Percentiles rank a stretch among this genome's conserved stretches.
phyloP scores from a whole-genome alignment of 257 asterid species.

The Capsicum rhomboideum region DNA sequence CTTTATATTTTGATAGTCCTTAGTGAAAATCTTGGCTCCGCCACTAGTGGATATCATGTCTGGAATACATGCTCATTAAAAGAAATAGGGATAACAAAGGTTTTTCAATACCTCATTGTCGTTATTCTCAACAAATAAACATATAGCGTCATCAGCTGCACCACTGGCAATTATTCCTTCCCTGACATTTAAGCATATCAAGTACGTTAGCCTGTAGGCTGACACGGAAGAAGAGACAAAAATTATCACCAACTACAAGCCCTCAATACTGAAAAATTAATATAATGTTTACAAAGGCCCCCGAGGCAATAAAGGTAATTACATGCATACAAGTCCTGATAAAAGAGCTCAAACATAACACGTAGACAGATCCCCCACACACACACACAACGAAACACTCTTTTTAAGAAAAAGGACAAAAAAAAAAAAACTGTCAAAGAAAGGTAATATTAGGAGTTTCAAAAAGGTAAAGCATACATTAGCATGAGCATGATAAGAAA shows the following conservation, averaged over 20 bases:
- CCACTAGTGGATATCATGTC: not conserved
- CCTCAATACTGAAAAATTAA: not conserved
- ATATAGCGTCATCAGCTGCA: slow-evolving; percentile 90
- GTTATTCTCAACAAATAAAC: slow-evolving; percentile 66
- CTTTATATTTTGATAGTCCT: not conserved
- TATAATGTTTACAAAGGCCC: not conserved
- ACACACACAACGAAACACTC: no score
- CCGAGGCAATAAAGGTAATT: not conserved
- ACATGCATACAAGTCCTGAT: not conserved
- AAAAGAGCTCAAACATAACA: not conserved
- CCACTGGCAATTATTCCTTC: slow-evolving; percentile 79
- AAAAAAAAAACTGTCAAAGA: not conserved
- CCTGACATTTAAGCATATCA: slow-evolving; percentile 31
- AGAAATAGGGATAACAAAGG: not conserved
- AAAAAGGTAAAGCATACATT: not conserved
- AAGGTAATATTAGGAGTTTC: not conserved
- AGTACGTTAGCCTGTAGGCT: not conserved
- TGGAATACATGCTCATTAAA: not conserved
- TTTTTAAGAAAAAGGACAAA: not conserved
- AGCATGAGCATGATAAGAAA: not conserved
- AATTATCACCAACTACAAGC: not conserved
- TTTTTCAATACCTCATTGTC: slow-evolving; percentile 42
- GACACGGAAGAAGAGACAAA: not conserved
- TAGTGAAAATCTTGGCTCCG: not conserved
- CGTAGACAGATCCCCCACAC: not conserved